Percentiles rank a stretch among this genome's conserved stretches.
Conservation (phyloP, 306 rosid species). For the Castanea crenata region DNA sequence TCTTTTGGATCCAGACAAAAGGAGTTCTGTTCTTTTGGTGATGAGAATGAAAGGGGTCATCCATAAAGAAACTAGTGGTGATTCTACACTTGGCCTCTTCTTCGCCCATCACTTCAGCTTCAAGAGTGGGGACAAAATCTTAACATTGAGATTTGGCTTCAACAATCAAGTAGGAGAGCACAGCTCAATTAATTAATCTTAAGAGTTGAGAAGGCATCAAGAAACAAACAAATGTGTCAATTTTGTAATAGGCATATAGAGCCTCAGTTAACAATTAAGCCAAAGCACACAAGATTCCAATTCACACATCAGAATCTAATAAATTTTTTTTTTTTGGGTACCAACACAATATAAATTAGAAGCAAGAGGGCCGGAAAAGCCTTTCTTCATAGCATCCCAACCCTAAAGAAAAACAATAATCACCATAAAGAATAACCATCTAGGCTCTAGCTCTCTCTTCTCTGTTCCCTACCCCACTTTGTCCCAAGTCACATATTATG, state of each 20-base stretch:
- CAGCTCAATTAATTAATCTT: not conserved
- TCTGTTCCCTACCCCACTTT: constrained; percentile 2
- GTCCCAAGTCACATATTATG: not conserved
- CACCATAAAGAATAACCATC: not conserved
- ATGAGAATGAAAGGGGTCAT: not conserved
- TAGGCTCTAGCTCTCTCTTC: not conserved
- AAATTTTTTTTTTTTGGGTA: not conserved
- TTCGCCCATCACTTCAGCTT: not conserved
- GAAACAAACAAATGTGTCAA: constrained; percentile 14
- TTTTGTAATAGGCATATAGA: constrained; percentile 13
- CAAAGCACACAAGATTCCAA: constrained; percentile 10
- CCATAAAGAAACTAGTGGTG: not conserved
- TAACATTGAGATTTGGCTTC: not conserved
- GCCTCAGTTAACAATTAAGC: not conserved
- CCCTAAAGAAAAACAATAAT: not conserved
- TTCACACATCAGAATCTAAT: constrained; percentile 12
- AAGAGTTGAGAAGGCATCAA: constrained; percentile 11
- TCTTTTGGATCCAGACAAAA: not conserved
- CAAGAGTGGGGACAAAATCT: not conserved
- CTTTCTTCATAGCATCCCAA: constrained; percentile 9
- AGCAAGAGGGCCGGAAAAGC: constrained; percentile 1
- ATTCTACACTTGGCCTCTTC: not conserved
- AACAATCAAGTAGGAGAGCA: not conserved
- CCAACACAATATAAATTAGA: not conserved
- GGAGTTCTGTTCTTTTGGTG: not conserved